Conservation (phyloP, 306 rosid species). For the Prunus mira region DNA sequence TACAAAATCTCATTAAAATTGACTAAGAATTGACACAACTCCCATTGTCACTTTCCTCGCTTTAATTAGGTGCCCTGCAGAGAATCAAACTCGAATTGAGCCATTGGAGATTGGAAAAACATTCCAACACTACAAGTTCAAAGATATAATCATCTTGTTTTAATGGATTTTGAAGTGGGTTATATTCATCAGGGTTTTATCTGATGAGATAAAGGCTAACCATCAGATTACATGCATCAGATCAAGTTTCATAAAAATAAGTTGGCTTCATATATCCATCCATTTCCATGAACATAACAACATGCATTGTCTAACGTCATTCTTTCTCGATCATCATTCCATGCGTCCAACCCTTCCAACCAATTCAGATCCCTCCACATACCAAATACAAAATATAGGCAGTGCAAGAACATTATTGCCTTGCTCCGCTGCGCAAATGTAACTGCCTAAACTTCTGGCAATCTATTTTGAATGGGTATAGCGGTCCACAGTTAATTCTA, state of each 20-base stretch:
- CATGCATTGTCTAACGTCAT: background rate
- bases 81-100: background rate
- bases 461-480: background rate
- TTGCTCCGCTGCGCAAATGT: conserved; percentile 18
- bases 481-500: conserved; percentile 3
- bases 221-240: background rate
- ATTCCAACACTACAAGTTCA: background rate
- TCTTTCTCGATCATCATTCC: background rate
- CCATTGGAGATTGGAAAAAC: background rate
- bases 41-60: background rate
- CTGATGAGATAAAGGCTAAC: background rate
- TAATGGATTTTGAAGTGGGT: background rate
- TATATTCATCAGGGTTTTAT: background rate
- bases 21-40: background rate
- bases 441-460: conserved; percentile 2
- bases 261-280: background rate
- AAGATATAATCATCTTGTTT: background rate
- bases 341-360: background rate
- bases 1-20: too few species aligned
- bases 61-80: background rate
- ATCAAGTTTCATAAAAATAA: background rate
- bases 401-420: background rate
- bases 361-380: background rate
- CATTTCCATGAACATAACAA: background rate
- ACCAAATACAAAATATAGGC: conserved; percentile 2